A percentile compares a stretch with the other conserved stretches of the same genome.
Evolutionary conservation across 495 filamentous ascomycete genomes (phyloP).

Genomic region (Daldinia childiae): DNA sequence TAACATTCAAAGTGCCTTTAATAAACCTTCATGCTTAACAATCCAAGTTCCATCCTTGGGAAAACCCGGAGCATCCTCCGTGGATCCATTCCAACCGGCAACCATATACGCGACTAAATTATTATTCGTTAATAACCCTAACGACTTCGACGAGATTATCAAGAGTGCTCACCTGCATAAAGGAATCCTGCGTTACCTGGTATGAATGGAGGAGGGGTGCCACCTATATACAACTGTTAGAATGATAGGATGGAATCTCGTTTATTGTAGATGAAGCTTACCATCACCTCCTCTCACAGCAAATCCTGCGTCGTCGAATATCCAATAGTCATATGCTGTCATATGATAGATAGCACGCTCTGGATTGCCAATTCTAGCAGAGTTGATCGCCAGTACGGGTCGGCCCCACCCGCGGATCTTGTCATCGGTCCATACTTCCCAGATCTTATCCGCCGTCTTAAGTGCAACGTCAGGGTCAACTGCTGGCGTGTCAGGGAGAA

Average conservation of each 20-base stretch:
- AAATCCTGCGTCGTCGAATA: conserved; percentile 56
- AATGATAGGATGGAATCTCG: not conserved
- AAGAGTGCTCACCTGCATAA: conserved; percentile 36
- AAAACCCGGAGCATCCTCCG: conserved; percentile 36
- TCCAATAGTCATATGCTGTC: conserved; percentile 48
- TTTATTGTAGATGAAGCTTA: not conserved
- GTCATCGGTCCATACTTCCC: conserved; percentile 52
- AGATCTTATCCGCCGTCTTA: conserved; percentile 48
- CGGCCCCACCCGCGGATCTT: conserved; percentile 56
- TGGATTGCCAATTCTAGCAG: conserved; percentile 46
- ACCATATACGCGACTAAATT: conserved; percentile 37
- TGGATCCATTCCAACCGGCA: conserved; percentile 39
- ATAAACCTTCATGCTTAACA: conserved; percentile 29
- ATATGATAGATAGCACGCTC: conserved; percentile 51
- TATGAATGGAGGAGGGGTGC: conserved; percentile 44
- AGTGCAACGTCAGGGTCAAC: conserved; percentile 47
- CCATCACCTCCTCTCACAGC: conserved; percentile 49
- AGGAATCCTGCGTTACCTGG: conserved; percentile 43
- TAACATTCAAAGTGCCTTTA: conserved; percentile 25
- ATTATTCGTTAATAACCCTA: not conserved
- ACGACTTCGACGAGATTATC: not conserved
- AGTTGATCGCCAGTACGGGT: conserved; percentile 52
- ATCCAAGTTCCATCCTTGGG: conserved; percentile 32
- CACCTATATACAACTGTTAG: conserved; percentile 22
- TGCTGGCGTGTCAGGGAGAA: conserved; percentile 50